Percentiles rank a stretch among this genome's conserved stretches.
These are phyloP conservation scores for Leccinum disarticulatum DNA, from an alignment of 768 basidiomycete genomes.

Conservation along the genomic window DNA sequence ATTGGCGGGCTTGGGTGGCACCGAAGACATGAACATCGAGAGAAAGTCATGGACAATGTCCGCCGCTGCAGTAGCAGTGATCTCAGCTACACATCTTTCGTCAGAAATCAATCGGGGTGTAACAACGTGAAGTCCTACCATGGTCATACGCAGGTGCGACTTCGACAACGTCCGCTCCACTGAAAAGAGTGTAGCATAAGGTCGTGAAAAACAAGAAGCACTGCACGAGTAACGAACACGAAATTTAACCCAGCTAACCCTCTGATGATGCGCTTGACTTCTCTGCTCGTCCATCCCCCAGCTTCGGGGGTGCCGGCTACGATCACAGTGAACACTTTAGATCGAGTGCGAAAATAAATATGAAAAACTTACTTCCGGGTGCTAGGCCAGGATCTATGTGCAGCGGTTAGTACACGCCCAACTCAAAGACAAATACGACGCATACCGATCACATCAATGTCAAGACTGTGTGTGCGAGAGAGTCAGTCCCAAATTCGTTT, in stretches of 20 bases:
- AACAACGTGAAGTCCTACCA: constrained; percentile 11
- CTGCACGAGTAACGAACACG: constrained; percentile 44
- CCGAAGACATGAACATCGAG: constrained; percentile 36
- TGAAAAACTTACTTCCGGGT: constrained; percentile 62
- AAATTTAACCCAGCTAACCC: constrained; percentile 79
- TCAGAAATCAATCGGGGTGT: constrained; percentile 7
- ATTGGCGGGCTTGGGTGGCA: constrained; percentile 21
- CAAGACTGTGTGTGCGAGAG: constrained; percentile 46
- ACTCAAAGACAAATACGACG: neutral
- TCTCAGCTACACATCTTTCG: constrained; percentile 28
- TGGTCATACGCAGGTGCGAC: constrained; percentile 30
- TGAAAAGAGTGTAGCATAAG: constrained; percentile 2
- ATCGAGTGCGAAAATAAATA: neutral
- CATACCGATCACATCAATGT: constrained; percentile 79
- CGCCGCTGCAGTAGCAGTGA: constrained; percentile 44
- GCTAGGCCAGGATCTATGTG: constrained; percentile 69
- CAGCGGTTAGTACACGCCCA: constrained; percentile 7
- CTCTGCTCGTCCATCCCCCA: constrained; percentile 83
- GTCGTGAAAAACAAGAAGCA: neutral
- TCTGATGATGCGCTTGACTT: constrained; percentile 77
- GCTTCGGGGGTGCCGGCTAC: constrained; percentile 82
- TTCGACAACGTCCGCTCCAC: constrained; percentile 27
- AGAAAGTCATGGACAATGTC: constrained; percentile 48
- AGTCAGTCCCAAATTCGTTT: constrained; percentile 1
- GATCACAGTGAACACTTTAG: neutral